Conservation (phyloP, 306 rosid species). For the Mimosa pudica region DNA sequence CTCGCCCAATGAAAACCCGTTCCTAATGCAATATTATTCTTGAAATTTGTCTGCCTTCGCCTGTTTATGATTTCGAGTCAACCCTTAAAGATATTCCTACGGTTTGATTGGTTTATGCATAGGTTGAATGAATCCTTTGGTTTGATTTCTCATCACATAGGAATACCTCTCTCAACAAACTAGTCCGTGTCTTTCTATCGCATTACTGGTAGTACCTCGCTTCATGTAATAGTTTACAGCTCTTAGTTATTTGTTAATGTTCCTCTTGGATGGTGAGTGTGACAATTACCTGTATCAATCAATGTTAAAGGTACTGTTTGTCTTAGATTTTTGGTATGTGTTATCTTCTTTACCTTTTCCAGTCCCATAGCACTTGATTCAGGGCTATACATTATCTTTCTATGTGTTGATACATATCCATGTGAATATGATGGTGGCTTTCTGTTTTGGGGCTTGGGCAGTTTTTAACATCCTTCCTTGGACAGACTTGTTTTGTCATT, state of each 20-base stretch:
- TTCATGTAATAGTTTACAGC: not conserved
- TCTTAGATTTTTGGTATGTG: constrained; percentile 3
- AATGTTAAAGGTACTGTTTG: not conserved
- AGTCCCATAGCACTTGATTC: not conserved
- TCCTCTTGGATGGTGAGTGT: not conserved
- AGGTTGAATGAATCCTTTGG: not conserved
- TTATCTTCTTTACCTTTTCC: constrained; percentile 3
- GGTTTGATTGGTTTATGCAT: not conserved
- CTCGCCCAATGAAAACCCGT: not conserved
- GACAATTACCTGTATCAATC: constrained; percentile 2
- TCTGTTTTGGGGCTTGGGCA: constrained; percentile 13
- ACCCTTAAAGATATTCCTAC: not conserved
- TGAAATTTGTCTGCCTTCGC: too few relatives aligned
- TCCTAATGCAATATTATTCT: not conserved
- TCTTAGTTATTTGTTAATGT: constrained; percentile 4
- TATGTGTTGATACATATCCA: constrained; percentile 1
- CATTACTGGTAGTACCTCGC: not conserved
- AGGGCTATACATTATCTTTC: constrained; percentile 6
- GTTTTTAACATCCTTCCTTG: not conserved
- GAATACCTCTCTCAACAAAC: constrained; percentile 2
- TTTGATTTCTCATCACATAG: not conserved
- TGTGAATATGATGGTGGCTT: not conserved
- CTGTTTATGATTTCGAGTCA: not conserved
- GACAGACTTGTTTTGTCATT: not conserved
- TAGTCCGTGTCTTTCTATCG: not conserved